phyloP scores from a whole-genome alignment of 2,329 filamentous ascomycete genomes.

The Talaromyces pinophilus region DNA sequence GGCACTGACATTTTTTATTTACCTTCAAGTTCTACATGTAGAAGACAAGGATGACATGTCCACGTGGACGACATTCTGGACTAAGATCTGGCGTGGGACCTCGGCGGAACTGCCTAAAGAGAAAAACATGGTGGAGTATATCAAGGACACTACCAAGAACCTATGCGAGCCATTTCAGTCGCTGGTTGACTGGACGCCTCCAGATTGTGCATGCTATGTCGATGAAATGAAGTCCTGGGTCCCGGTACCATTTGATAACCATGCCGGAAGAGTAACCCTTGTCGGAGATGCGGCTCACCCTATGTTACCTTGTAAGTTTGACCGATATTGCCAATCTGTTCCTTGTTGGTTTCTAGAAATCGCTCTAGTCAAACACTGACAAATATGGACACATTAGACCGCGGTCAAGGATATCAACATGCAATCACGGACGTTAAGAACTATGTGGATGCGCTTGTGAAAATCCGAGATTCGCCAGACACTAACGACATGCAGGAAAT shows the following conservation, averaged over 20 bases:
- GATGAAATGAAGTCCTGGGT: constrained; percentile 23
- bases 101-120: constrained; percentile 2
- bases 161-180: constrained; percentile 20
- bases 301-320: constrained; percentile 20
- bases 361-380: background rate
- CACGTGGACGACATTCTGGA: constrained; percentile 21
- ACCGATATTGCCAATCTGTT: background rate
- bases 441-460: constrained; percentile 15
- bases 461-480: background rate
- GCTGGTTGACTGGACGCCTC: constrained; percentile 13
- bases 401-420: constrained; percentile 21
- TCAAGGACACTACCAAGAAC: constrained; percentile 16
- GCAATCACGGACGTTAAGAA: constrained; percentile 19
- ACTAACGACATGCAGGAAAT: background rate
- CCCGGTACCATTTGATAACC: constrained; percentile 16
- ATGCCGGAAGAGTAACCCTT: constrained; percentile 15
- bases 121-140: constrained; percentile 2
- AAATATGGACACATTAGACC: constrained; percentile 1
- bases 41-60: constrained; percentile 18
- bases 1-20: background rate
- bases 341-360: background rate
- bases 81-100: constrained; percentile 19
- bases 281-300: constrained; percentile 20
- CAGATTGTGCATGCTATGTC: constrained; percentile 15
- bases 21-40: constrained; percentile 13